Evolutionary conservation across 352 stramenopile species (phyloP), one percentile per base, ranked within the genome.

Genomic region (Pythium utonaiense): DNA sequence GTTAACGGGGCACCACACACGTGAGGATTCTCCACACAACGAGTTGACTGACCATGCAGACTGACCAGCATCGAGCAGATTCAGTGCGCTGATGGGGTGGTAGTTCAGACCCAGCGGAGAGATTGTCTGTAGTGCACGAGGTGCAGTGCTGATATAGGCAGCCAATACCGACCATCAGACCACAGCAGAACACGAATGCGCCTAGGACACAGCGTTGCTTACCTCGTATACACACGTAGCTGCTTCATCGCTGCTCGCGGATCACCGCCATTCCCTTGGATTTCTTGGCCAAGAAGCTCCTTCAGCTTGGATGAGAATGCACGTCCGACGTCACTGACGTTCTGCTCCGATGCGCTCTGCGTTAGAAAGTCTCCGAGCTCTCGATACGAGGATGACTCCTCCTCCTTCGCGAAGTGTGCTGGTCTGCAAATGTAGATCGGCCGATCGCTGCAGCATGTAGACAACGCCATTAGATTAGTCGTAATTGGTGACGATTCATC

Each of bases 361-460:
- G 57, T 30, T 16, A 68, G 40, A 22, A 71, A 44, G 2, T 50
- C 51, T 6, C 54, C 54, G 1, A 67, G 59, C 16, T 69, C 70
- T 4, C 50, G 66, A n/a, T 45, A 62, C 2, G 63, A 60, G 36
- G 57, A 17, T 3, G 70, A 70, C n/a, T 78, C 60, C 1, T 59
- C 17, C n/a, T 73, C 71, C 13, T 66, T 67, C 4, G 57, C 49
- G 41, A 72, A 75, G 31, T 78, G 70, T 3, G 64, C 70, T 21
- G 73, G 73, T 12, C 73, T 68, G 19, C 64, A 77, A 14, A 81
- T 68, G 55, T 75, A 81, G 25, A 78, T 75, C 9, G 73, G 73
- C 19, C 66, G 63, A 30, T 77, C 69, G 22, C 66, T 64, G 16
- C 33, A 24, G 16, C 13, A 57, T n/a, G n/a, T n/a, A n/a, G n/a